A percentile compares a stretch with the other conserved stretches of the same genome.
Evolutionary conservation across 1,284 basidiomycete genomes (phyloP).

Genomic region (Puccinia novopanici): DNA sequence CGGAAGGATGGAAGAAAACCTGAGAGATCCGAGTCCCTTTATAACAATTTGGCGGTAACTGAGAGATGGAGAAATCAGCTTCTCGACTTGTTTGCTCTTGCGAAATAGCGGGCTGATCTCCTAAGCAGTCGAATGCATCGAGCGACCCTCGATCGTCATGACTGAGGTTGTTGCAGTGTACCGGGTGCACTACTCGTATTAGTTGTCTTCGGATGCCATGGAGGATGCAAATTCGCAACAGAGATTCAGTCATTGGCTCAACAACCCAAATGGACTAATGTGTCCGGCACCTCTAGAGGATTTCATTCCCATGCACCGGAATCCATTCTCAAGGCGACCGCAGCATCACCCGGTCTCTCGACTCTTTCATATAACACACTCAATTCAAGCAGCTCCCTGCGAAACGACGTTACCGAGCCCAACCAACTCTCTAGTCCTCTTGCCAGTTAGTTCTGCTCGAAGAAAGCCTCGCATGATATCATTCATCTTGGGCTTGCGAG

Average conservation of each 20-base stretch:
- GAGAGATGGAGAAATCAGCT: background rate
- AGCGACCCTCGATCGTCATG: background rate
- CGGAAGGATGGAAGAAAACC: constrained; percentile 2
- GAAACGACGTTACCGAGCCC: background rate
- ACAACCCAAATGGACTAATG: background rate
- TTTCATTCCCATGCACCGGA: background rate
- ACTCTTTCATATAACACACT: background rate
- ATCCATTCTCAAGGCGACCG: background rate
- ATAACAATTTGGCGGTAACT: background rate
- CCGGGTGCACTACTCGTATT: background rate
- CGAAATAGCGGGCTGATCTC: background rate
- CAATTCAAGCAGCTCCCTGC: background rate
- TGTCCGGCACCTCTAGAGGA: background rate
- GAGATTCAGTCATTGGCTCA: background rate
- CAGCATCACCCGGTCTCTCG: background rate
- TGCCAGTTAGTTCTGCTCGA: too few relatives aligned
- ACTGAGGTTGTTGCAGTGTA: background rate
- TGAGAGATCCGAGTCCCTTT: background rate
- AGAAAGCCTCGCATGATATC: too few relatives aligned
- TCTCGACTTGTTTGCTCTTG: background rate
- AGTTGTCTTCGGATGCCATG: background rate
- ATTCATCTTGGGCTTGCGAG: too few relatives aligned
- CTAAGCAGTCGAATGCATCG: constrained; percentile 11
- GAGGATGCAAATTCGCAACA: background rate
- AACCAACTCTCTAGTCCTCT: background rate